These are phyloP conservation scores for Trichocladium uniseriatum DNA, from an alignment of 495 filamentous ascomycete genomes.

Conservation along the genomic window DNA sequence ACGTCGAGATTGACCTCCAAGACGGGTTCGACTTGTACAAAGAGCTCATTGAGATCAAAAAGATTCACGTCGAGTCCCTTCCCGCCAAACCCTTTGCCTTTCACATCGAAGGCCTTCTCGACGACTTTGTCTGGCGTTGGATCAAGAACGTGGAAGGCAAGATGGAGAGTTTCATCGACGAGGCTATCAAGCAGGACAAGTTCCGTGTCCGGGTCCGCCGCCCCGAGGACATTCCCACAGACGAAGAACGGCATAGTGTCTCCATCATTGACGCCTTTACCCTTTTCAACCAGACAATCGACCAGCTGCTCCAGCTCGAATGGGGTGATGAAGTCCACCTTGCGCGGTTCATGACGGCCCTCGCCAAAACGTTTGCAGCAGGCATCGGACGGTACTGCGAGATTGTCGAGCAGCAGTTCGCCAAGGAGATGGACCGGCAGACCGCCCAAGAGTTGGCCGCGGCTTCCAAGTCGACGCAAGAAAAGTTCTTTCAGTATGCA, in stretches of 20 bases:
- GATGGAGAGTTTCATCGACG: conserved; percentile 76
- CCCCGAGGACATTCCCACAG: conserved; percentile 51
- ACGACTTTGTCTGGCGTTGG: conserved; percentile 94
- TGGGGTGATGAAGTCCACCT: conserved; percentile 93
- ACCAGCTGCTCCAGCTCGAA: conserved; percentile 73
- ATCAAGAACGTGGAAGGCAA: conserved; percentile 69
- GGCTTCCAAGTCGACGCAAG: conserved; percentile 70
- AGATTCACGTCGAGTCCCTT: conserved; percentile 63
- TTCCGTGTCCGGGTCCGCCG: conserved; percentile 61
- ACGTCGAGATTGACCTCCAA: conserved; percentile 70
- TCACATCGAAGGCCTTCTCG: conserved; percentile 73
- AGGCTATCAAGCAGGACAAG: conserved; percentile 78
- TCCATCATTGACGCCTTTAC: conserved; percentile 91
- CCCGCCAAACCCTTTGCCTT: conserved; percentile 65
- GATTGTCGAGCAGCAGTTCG: conserved; percentile 74
- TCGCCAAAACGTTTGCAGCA: conserved; percentile 75
- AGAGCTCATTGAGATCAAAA: conserved; percentile 72
- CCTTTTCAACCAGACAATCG: conserved; percentile 81
- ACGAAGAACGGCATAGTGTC: conserved; percentile 83
- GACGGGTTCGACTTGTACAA: conserved; percentile 93
- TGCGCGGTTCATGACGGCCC: conserved; percentile 93
- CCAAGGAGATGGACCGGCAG: conserved; percentile 84
- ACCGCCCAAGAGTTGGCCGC: conserved; percentile 79
- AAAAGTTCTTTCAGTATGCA: conserved; percentile 82
- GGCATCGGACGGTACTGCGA: conserved; percentile 90